Evolutionary conservation across 148 eudicot species (phyloP), one percentile per base, ranked within the genome.

Genomic region (Silene conica): DNA sequence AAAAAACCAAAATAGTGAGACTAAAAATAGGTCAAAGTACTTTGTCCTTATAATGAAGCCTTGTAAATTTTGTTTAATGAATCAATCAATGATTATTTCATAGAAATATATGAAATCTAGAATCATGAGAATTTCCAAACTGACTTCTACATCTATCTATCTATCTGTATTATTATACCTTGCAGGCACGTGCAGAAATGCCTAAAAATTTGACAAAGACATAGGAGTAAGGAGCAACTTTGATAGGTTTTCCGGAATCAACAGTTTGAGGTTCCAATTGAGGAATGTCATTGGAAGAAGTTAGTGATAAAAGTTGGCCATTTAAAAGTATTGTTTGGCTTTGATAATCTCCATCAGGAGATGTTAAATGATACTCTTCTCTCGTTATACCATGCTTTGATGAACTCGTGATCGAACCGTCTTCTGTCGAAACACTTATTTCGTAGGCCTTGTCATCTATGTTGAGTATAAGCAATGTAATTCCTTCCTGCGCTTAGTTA

Each of bases 401-500:
- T 0, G 66, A 22, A 3, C 38, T 31, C 38, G 18, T 43, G 70
- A 83, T 23, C 50, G 52, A 52, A 66, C 81, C 72, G 38, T 72
- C 82, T 56, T 74, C 81, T 15, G 87, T 66, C 4, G 87, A 80
- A 58, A 88, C 77, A n/a, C 72, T 74, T 38, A 86, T 86, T 76
- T 81, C 74, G 15, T 82, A 72, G 8, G 80, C 71, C 14, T 62
- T 73, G 1, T 86, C 82, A 22, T 85, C 90, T 7, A 92, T 81
- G 80, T 92, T 89, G 77, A 92, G 84, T 69, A 92, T 71, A 3
- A 89, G 81, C 90, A 92, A 48, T 73, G 90, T 83, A 69, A 91
- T 84, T 38, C 97, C 97, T 28, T 55, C n/a, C 97, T 91, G 87
- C 54, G 73, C 78, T 60, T 50, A 41, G 14, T 70, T 63, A 65